These are phyloP conservation scores for Cladophialophora exuberans DNA, from an alignment of 2,329 filamentous ascomycete species.

Conservation along the genomic window DNA sequence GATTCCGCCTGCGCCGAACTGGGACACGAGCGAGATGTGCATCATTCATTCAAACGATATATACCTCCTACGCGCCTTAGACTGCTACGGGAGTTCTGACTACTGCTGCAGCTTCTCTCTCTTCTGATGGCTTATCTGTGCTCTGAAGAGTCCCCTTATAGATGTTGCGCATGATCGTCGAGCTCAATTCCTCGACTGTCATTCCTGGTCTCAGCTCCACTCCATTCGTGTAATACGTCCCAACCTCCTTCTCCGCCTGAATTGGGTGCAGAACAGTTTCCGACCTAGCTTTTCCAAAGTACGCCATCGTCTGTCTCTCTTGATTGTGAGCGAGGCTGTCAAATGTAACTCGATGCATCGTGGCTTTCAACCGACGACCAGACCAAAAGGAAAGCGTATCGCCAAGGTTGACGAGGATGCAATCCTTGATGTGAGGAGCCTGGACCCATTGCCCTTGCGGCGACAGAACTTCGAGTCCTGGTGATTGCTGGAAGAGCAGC, in stretches of 20 bases:
- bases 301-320: slow-evolving; percentile 33
- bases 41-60: too few relatives aligned
- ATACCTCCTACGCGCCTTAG: too few relatives aligned
- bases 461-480: slow-evolving; percentile 64
- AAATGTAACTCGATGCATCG: slow-evolving; percentile 72
- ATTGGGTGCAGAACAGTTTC: slow-evolving; percentile 32
- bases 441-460: slow-evolving; percentile 78
- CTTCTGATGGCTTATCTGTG: not conserved
- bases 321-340: slow-evolving; percentile 26
- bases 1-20: slow-evolving; percentile 1
- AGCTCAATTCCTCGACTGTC: slow-evolving; percentile 28
- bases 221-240: slow-evolving; percentile 30
- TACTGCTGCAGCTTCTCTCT: too few relatives aligned
- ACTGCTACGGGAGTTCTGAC: not conserved
- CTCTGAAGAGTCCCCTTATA: slow-evolving; percentile 23
- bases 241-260: not conserved
- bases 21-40: too few relatives aligned
- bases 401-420: slow-evolving; percentile 84
- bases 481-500: slow-evolving; percentile 58
- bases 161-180: slow-evolving; percentile 30
- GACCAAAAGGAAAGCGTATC: slow-evolving; percentile 85
- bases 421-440: slow-evolving; percentile 76
- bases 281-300: slow-evolving; percentile 30
- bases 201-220: slow-evolving; percentile 30
- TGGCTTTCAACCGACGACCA: slow-evolving; percentile 87